Base-by-base conservation (phyloP, 306 rosid species). In the Vigna unguiculata region DNA sequence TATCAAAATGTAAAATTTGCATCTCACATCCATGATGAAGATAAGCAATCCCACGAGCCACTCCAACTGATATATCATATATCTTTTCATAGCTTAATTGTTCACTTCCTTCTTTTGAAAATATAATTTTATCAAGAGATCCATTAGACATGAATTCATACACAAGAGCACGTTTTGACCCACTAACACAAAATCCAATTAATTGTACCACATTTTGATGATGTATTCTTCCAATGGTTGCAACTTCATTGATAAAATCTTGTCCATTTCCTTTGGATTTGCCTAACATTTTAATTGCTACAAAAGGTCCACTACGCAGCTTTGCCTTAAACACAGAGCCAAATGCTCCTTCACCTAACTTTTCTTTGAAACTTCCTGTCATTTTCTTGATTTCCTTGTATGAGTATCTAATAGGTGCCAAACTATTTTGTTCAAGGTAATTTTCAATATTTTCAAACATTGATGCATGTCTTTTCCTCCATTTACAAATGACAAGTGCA, bases 281-380 rank as follows among this genome's bases (percentile, higher is more conserved):
- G 2, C 1, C 5, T 43, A 43, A 43, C 48, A 43, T 12, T 43
- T 43, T 43, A 0, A 43, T 12, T 11, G 48, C 48, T 1, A 12
- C 48, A 43, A 0, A 43, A 11, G 48, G 1, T 12, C 48, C 16
- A 3, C 48, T 43, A 0, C 15, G 4, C 5, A 43, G 1, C 5
- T 43, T 43, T 43, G 1, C 48, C 48, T 43, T 43, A 12, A 43
- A 43, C 16, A 43, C 48, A 43, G 16, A 43, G 48, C 48, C 48
- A 43, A 11, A 43, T 43, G 15, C 48, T 43, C 48, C 48, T 43
- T 43, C 48, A 43, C 48, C 48, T 12, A 43, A 43, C 48, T 43
- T 43, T 0, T 43, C 16, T 43, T 43, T 3, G 5, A 43, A 43
- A 11, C 16, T 0, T 3, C 0, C 1, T 0, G 5, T 1, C 48